These are phyloP conservation scores for Scheffersomyces insectosa DNA, from an alignment of 1,139 yeast species.

Conservation along the genomic window DNA sequence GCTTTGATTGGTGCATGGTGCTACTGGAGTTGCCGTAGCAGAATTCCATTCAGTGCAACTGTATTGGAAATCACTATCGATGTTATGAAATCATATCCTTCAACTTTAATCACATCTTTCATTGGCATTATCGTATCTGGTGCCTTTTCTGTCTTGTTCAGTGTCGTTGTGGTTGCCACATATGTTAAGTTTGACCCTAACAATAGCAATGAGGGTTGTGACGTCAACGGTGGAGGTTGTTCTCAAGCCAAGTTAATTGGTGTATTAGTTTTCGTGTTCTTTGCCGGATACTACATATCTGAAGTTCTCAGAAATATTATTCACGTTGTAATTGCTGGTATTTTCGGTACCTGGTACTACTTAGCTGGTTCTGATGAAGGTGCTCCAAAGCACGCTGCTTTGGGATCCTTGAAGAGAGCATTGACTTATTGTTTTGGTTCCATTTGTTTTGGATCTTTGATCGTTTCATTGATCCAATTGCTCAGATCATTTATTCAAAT, in stretches of 20 bases:
- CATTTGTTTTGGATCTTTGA: constrained; percentile 81
- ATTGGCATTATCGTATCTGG: constrained; percentile 67
- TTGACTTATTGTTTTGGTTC: constrained; percentile 89
- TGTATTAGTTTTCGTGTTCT: constrained; percentile 64
- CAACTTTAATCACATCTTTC: constrained; percentile 62
- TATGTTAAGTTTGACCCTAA: constrained; percentile 68
- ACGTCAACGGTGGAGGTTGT: constrained; percentile 63
- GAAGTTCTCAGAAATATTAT: constrained; percentile 85
- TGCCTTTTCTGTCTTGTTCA: constrained; percentile 64
- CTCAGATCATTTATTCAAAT: constrained; percentile 51
- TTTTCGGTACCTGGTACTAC: constrained; percentile 91
- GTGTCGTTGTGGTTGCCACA: constrained; percentile 69
- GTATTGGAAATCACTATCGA: constrained; percentile 72
- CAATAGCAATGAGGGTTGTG: constrained; percentile 35
- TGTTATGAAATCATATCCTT: constrained; percentile 71
- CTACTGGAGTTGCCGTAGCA: constrained; percentile 69
- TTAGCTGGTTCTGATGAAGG: constrained; percentile 77
- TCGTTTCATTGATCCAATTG: constrained; percentile 75
- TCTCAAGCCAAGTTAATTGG: constrained; percentile 70
- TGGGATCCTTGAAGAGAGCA: constrained; percentile 80
- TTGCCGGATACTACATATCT: constrained; percentile 83
- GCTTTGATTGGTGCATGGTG: constrained; percentile 66
- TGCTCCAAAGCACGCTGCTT: constrained; percentile 76
- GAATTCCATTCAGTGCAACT: constrained; percentile 75
- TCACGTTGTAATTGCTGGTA: constrained; percentile 82